Conservation (phyloP, 140 eudicot genomes). For the Cichorium intybus region DNA sequence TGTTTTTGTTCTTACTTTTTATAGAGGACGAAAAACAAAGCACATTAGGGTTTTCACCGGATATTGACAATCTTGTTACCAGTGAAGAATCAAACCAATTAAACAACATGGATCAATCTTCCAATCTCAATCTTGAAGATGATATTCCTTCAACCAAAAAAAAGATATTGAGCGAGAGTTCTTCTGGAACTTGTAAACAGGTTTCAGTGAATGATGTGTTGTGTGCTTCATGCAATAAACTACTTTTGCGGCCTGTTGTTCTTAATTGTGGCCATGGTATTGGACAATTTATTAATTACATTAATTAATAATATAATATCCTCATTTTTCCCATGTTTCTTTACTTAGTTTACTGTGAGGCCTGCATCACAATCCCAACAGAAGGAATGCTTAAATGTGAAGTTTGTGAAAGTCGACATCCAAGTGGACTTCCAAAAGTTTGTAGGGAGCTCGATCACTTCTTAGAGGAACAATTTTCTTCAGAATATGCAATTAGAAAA, state of each 20-base stretch:
- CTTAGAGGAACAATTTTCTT: constrained; percentile 58
- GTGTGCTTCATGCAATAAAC: constrained; percentile 59
- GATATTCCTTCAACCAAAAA: constrained; percentile 20
- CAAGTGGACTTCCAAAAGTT: constrained; percentile 61
- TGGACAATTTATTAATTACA: background rate
- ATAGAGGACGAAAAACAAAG: constrained; percentile 46
- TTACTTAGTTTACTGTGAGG: constrained; percentile 58
- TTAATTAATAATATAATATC: no score
- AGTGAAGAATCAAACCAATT: constrained; percentile 22
- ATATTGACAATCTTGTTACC: constrained; percentile 24
- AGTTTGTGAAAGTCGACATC: constrained; percentile 60
- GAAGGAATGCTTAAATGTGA: constrained; percentile 47
- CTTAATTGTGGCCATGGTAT: constrained; percentile 92
- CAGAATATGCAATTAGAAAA: constrained; percentile 52
- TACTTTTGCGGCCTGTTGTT: constrained; percentile 57
- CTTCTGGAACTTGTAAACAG: constrained; percentile 22
- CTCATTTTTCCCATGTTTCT: no score
- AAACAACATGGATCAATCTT: constrained; percentile 15
- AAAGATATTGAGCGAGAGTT: constrained; percentile 11
- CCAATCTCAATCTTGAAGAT: constrained; percentile 11
- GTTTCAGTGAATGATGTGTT: constrained; percentile 55
- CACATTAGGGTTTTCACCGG: constrained; percentile 34
- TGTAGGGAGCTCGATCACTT: constrained; percentile 61
- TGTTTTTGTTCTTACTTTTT: background rate
- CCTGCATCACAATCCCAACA: constrained; percentile 50